Percentiles rank a stretch among this genome's conserved stretches.
phyloP scores from a whole-genome alignment of 2,329 filamentous ascomycete species.

The Cytospora mali region DNA sequence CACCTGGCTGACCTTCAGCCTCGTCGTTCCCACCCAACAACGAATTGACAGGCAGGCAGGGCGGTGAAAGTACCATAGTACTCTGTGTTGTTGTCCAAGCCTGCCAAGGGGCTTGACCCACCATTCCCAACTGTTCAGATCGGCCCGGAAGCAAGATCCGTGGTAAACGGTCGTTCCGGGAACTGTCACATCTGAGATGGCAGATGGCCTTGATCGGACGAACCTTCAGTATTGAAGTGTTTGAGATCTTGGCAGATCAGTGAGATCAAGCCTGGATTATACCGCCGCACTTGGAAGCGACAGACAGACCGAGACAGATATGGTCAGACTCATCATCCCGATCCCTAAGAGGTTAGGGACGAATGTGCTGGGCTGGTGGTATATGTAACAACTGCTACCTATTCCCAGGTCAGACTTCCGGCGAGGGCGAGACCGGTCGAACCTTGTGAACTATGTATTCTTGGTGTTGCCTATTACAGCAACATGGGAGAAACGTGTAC shows the following conservation, averaged over 20 bases:
- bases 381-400: too few relatives aligned
- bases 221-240: neutral
- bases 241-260: too few relatives aligned
- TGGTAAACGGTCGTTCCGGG: neutral
- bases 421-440: too few relatives aligned
- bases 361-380: too few relatives aligned
- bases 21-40: neutral
- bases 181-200: neutral
- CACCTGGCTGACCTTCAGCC: neutral
- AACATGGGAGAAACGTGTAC: too few relatives aligned
- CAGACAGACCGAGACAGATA: too few relatives aligned
- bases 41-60: neutral
- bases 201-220: neutral
- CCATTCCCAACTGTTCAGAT: neutral
- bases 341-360: too few relatives aligned
- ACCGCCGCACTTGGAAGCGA: too few relatives aligned
- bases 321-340: too few relatives aligned
- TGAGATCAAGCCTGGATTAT: too few relatives aligned
- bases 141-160: neutral
- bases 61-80: neutral
- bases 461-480: neutral
- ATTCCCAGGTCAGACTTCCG: too few relatives aligned
- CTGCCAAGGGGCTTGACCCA: neutral
- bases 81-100: neutral
- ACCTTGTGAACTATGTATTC: neutral